These are phyloP conservation scores for Coprinellus micaceus DNA, from an alignment of 768 basidiomycete genomes.

Conservation along the genomic window DNA sequence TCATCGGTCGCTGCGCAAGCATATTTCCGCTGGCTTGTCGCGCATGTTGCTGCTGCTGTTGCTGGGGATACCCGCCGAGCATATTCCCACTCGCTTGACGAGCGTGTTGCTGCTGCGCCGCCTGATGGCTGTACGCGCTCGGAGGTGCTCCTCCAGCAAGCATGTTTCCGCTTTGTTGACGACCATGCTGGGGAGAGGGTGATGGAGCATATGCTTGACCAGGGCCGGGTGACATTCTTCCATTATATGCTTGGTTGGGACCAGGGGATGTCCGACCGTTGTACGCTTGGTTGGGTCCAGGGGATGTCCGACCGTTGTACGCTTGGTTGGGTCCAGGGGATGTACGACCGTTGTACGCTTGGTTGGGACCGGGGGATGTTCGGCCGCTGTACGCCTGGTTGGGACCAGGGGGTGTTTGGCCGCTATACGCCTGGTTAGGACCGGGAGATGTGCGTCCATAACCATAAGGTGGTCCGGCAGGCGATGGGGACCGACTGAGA, in stretches of 20 bases:
- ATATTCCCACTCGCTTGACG: no score
- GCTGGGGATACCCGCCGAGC: not conserved
- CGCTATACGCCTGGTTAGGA: constrained; percentile 1
- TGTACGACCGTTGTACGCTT: not conserved
- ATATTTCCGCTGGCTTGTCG: constrained; percentile 16
- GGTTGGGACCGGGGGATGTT: constrained; percentile 2
- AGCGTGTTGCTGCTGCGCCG: no score
- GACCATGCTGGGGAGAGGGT: not conserved
- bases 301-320: not conserved
- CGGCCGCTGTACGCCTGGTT: not conserved
- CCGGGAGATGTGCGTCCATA: constrained; percentile 1
- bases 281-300: not conserved
- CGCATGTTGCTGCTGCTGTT: constrained; percentile 4
- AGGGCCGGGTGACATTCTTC: not conserved
- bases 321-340: constrained; percentile 6
- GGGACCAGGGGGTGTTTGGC: constrained; percentile 2
- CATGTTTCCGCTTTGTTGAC: not conserved
- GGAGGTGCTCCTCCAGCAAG: not conserved
- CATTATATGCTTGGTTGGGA: constrained; percentile 4
- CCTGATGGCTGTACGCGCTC: constrained; percentile 14
- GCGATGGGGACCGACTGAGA: not conserved
- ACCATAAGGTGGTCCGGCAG: not conserved
- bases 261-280: not conserved
- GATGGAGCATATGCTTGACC: not conserved
- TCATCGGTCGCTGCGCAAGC: constrained; percentile 10